Base-by-base conservation (phyloP, 257 asterid species). In the Gentiana macrophylla region DNA sequence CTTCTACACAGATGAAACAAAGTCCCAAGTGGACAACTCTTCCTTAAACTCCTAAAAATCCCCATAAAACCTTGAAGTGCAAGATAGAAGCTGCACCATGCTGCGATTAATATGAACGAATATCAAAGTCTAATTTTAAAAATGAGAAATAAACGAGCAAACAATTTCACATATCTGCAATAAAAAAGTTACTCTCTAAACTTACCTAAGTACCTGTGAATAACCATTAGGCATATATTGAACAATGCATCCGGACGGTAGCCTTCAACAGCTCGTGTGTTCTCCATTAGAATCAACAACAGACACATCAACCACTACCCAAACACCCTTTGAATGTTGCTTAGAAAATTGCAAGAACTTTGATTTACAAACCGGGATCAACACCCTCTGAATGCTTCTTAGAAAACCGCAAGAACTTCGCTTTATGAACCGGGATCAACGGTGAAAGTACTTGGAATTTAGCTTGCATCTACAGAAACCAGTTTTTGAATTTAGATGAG, bases 241-340 rank as follows among this genome's bases (percentile, higher is more conserved):
- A 52, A 88, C 68, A 36, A 88, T 68, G 61, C 81, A 85, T 59
- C 97, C 97, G 0, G 97, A 88, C 59, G 97, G 95, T 24, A 80
- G 93, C 77, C 94, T 83, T 66, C 89, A 70, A 76, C 84, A 85
- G 55, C 50, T 70, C 6, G 62, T 59, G 50, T 58, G 35, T 8
- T 64, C 15, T 11, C 66, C n/a, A 49, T 74, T 84, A 59, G 68
- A 67, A 6, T 72, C 51, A 56, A 70, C 90, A 35, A 79, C 74
- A n/a, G 97, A 85, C 52, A 85, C 78, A 53, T 88, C 95, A 60
- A 88, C 97, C 44, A 88, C 86, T 37, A 75, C 94, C 97, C 97
- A 88, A 43, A 55, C 67, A 56, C 81, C 90, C 43, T 77, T 88
- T 32, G 79, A 68, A 6, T 77, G 86, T 65, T 88, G 89, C 79